Evolutionary conservation across 208 protist species (phyloP), one percentile per base, ranked within the genome.

Genomic region (Willaertia magna): DNA sequence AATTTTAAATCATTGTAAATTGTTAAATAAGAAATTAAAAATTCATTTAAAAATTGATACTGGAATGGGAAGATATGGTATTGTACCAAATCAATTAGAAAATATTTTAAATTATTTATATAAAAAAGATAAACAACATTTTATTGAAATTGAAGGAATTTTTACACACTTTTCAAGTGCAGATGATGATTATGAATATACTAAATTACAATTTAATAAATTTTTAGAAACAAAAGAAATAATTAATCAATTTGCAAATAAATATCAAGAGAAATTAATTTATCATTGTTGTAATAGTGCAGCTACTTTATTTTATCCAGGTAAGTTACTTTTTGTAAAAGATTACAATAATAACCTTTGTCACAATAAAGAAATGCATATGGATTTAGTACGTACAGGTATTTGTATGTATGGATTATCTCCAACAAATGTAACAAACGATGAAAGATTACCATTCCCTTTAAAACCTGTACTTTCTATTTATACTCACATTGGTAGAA

Each of bases 141-240:
- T n/a, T n/a, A 67, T 67, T 9, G 34, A 34, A 34, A 18, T 67
- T 67, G 22, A 22, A 67, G 55, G 55, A 67, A 26, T 67, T 34
- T 67, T 67, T n/a, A 67, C 55, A 67, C 55, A 67, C n/a, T 67
- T 67, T 67, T 67, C 55, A 67, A 67, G 55, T 67, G 55, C 55
- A 34, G 55, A 67, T 67, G 55, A 67, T 12, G 12, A 6, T 26
- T 11, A 22, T 34, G 55, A 67, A 12, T 67, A 67, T n/a, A 67
- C 55, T 22, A 18, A 30, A 67, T 1, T 34, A 1, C 55, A 67
- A 67, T 67, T 67, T 34, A 6, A 67, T n/a, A 67, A 67, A 67
- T 67, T 67, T 30, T 34, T 67, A 11, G 55, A 67, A 30, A 30
- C 34, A 26, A 67, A n/a, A 30, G 34, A 67, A 67, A 18, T 67